Percentiles rank a stretch among this genome's conserved stretches.
Evolutionary conservation across 768 basidiomycete species (phyloP).

Genomic region (Megacollybia marginata): DNA sequence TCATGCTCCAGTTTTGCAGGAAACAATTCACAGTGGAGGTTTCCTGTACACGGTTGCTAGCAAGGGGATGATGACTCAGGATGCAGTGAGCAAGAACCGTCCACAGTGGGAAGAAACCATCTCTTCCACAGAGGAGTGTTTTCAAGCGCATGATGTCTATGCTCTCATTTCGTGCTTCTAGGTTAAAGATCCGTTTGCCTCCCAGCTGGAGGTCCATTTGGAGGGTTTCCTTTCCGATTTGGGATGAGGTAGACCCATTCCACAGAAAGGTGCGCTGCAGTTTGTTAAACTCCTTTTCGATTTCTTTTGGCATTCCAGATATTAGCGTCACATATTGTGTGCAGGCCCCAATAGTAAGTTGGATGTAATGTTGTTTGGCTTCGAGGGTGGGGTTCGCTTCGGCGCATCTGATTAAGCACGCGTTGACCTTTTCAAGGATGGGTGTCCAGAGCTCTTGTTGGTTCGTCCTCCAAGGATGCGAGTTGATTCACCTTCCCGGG

Average conservation of each 20-base stretch:
- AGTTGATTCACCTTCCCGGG: conserved; percentile 7
- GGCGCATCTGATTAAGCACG: background rate
- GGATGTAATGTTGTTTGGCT: too few species aligned
- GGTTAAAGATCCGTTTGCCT: background rate
- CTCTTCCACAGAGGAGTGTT: too few species aligned
- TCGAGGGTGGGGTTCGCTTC: conserved; percentile 1
- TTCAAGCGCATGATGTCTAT: background rate
- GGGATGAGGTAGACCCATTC: background rate
- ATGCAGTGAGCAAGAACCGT: background rate
- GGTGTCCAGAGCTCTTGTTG: conserved; percentile 6
- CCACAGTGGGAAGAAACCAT: background rate
- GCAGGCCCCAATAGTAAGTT: too few species aligned
- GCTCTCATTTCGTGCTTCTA: background rate
- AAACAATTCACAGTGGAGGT: background rate
- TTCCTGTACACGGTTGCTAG: background rate
- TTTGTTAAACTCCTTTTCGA: conserved; percentile 4
- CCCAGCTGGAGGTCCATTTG: background rate
- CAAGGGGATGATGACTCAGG: background rate
- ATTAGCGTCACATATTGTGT: conserved; percentile 2
- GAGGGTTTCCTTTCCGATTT: too few species aligned
- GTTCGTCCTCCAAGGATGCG: conserved; percentile 9
- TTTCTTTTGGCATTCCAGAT: conserved; percentile 10
- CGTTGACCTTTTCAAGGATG: conserved; percentile 2
- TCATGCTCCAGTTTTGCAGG: background rate
- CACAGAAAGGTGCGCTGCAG: conserved; percentile 7